Base-by-base conservation (phyloP, 2,329 filamentous ascomycete species). In the Penicillium sp. region DNA sequence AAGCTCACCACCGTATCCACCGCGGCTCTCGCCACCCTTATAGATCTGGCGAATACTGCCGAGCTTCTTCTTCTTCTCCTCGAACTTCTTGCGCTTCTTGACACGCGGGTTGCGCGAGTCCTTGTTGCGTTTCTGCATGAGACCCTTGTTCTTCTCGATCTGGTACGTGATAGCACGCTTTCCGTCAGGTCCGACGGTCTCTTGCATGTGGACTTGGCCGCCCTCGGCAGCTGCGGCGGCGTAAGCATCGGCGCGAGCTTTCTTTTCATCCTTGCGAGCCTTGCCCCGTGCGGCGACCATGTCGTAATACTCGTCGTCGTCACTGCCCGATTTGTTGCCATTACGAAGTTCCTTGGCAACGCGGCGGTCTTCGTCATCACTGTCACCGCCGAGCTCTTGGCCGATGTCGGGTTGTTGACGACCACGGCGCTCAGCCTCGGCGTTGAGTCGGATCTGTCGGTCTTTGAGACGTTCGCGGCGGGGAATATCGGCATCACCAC, bases 41-140 rank as follows among this genome's bases (percentile, higher is more conserved):
- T 92, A 97, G 13, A 90, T 80, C 8, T 89, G 83, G 77, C 88
- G 90, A 79, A 92, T 89, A 69, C 88, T 93, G 66, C 84, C 85
- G 68, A 97, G 76, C 81, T 97, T 96, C 89, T 96, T 97, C 83
- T 93, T 88, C 82, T 95, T 96, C 73, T 91, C 88, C 70, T 95
- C 91, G 72, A 85, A 99, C 84, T 90, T 91, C 85, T 90, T 90
- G 75, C 90, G 85, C 87, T 96, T 97, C 87, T 97, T 99, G 60
- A 97, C 93, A 71, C 94, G 82, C 33, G 94, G 92, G 76, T 99
- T 99, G 58, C 93, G 81, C 53, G 91, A 88, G 64, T 95, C 92
- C 85, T 99, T 97, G 81, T 88, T 95, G 59, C 93, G 82, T 74
- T 88, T 87, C 43, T 92, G 90, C 53, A 90, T 86, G 58, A 99